Evolutionary conservation across 129 eudicot genomes (phyloP).

Genomic region (Cynara cardunculus): DNA sequence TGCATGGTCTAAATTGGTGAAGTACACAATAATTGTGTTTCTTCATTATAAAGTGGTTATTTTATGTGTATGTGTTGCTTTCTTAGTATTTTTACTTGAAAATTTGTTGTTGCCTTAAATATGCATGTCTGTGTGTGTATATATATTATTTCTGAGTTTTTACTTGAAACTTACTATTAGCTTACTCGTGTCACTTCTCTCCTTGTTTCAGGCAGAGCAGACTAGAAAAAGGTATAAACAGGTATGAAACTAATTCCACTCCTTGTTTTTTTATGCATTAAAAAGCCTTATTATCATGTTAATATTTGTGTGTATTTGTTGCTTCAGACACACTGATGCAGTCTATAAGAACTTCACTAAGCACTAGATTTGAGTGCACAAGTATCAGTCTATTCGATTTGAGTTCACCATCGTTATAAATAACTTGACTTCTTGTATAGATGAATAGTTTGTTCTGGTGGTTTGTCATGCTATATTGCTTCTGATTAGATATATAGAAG

Average conservation of each 20-base stretch:
- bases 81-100: not conserved
- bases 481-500: not conserved
- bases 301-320: not conserved
- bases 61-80: not conserved
- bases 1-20: not conserved
- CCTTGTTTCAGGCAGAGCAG: constrained; percentile 53
- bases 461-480: not conserved
- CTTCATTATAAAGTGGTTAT: not conserved
- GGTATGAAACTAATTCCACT: constrained; percentile 42
- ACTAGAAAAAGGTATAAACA: constrained; percentile 58
- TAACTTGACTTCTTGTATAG: not conserved
- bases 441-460: not conserved
- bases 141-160: not conserved
- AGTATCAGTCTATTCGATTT: not conserved
- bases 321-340: not conserved
- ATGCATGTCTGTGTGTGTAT: not conserved
- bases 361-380: not conserved
- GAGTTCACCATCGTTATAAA: not conserved
- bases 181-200: not conserved
- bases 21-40: not conserved
- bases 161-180: not conserved
- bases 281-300: not conserved
- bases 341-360: not conserved
- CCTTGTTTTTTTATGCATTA: not conserved
- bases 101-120: not conserved